A percentile compares a stretch with the other conserved stretches of the same genome.
These are phyloP conservation scores for Mycena belliarum DNA, from an alignment of 768 basidiomycete species.

Conservation along the genomic window DNA sequence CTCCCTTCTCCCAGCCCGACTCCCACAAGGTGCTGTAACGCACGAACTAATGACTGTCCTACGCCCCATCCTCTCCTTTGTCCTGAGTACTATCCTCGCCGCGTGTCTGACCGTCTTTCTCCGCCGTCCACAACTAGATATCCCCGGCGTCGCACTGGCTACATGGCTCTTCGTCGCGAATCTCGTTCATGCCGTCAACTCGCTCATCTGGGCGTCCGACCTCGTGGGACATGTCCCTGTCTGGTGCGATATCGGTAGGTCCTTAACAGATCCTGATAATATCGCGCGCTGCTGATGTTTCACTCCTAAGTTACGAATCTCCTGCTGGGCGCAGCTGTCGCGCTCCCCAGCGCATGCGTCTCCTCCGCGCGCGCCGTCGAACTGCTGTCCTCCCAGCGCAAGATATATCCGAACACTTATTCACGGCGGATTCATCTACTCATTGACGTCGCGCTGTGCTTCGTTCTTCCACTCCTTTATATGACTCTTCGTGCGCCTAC, in stretches of 20 bases:
- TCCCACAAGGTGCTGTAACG: not conserved
- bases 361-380: constrained; percentile 10
- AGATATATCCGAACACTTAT: constrained; percentile 17
- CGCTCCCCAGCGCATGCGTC: constrained; percentile 16
- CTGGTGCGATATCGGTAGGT: constrained; percentile 18
- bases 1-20: not conserved
- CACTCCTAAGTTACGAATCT: constrained; percentile 5
- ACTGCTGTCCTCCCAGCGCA: constrained; percentile 12
- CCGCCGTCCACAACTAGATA: constrained; percentile 1
- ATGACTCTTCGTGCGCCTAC: constrained; percentile 10
- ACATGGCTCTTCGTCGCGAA: constrained; percentile 12
- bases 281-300: too few relatives aligned
- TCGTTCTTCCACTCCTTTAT: constrained; percentile 14
- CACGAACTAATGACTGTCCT: not conserved
- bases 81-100: constrained; percentile 11
- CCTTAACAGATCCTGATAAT: too few relatives aligned
- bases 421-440: constrained; percentile 15
- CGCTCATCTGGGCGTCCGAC: constrained; percentile 13
- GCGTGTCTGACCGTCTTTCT: constrained; percentile 12
- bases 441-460: constrained; percentile 10
- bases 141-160: not conserved
- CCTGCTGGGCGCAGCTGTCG: not conserved
- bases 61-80: constrained; percentile 9
- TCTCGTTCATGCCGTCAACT: constrained; percentile 12
- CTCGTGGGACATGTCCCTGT: not conserved